Percentiles rank a stretch among this genome's conserved stretches.
Conservation (phyloP, 2,329 filamentous ascomycete genomes). For the Epichloe amarillans region DNA sequence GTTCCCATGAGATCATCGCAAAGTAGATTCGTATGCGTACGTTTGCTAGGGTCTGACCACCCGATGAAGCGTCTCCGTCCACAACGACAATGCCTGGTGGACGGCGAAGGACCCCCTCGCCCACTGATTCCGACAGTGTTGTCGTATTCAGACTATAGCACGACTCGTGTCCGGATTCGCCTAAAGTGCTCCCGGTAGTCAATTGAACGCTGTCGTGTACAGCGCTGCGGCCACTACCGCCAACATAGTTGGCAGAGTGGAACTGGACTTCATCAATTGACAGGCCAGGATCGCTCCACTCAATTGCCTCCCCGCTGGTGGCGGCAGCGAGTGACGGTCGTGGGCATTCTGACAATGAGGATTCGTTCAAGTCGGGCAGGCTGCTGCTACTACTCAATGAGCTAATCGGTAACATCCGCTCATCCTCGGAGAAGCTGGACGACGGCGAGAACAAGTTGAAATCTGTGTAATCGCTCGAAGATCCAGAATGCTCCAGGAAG, state of each 20-base stretch:
- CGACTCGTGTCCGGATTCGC: background rate
- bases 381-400: constrained; percentile 5
- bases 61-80: background rate
- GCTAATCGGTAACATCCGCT: constrained; percentile 23
- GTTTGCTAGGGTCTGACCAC: constrained; percentile 3
- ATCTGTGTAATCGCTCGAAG: constrained; percentile 32
- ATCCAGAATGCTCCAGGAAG: constrained; percentile 20
- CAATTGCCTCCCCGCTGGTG: background rate
- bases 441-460: constrained; percentile 43
- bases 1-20: background rate
- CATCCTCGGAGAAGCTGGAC: constrained; percentile 35
- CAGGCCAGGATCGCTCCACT: background rate
- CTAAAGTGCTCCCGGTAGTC: background rate
- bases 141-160: background rate
- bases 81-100: background rate
- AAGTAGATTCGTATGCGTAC: constrained; percentile 6
- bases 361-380: constrained; percentile 5
- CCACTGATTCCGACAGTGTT: background rate
- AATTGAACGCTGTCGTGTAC: background rate
- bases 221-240: background rate
- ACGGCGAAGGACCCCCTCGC: background rate
- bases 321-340: background rate
- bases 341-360: constrained; percentile 3
- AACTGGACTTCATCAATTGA: background rate
- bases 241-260: background rate